phyloP scores from a whole-genome alignment of 352 stramenopile species.

The Thraustotheca clavata region DNA sequence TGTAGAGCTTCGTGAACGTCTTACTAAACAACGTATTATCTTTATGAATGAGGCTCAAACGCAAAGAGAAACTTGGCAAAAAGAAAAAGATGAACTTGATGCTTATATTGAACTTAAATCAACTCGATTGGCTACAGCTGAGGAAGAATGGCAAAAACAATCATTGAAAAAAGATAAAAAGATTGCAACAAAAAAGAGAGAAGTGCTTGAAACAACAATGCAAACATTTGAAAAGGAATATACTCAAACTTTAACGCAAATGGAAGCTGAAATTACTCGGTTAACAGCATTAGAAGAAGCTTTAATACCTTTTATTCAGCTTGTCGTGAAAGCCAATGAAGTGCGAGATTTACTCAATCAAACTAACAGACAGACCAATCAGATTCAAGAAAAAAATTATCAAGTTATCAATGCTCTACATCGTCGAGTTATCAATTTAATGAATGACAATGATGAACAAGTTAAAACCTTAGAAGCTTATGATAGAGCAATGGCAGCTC shows the following conservation, averaged over 20 bases:
- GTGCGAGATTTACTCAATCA: conserved; percentile 41
- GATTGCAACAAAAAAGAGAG: conserved; percentile 57
- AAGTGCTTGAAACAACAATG: conserved; percentile 45
- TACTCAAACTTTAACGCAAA: conserved; percentile 43
- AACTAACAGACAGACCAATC: conserved; percentile 26
- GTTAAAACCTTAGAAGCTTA: conserved; percentile 53
- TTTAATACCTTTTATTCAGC: conserved; percentile 70
- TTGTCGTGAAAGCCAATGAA: conserved; percentile 43
- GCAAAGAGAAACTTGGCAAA: conserved; percentile 40
- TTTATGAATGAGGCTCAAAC: conserved; percentile 58
- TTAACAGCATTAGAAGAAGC: conserved; percentile 53
- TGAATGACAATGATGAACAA: conserved; percentile 24
- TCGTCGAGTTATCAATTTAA: background rate
- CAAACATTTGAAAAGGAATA: conserved; percentile 34
- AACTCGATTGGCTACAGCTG: conserved; percentile 64
- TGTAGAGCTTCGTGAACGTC: conserved; percentile 32
- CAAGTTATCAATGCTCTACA: conserved; percentile 2
- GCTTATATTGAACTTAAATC: conserved; percentile 69
- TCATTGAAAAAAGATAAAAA: conserved; percentile 76
- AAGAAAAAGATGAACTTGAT: conserved; percentile 58
- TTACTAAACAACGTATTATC: conserved; percentile 46
- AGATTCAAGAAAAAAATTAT: conserved; percentile 2
- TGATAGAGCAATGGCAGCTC: conserved; percentile 52
- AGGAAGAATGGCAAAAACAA: conserved; percentile 76
- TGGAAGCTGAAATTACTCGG: conserved; percentile 55